Evolutionary conservation across 129 eudicot species (phyloP).

Genomic region (Saussurea involucrata): DNA sequence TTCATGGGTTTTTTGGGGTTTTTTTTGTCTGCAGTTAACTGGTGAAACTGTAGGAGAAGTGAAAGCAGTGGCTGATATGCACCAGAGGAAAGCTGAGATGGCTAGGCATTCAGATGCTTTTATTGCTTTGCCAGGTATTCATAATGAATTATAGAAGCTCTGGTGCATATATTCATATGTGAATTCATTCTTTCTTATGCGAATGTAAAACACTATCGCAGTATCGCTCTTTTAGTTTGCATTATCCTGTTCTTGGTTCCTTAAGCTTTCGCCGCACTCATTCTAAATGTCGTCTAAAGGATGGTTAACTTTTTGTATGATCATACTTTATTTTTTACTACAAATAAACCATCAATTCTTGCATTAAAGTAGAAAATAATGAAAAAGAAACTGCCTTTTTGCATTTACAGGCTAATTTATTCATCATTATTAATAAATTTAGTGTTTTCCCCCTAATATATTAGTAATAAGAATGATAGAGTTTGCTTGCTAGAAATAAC

Average conservation of each 20-base stretch:
- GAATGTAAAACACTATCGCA: neutral
- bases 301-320: neutral
- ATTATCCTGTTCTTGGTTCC: neutral
- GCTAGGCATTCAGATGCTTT: conserved; percentile 99
- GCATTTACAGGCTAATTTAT: neutral
- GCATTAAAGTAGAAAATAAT: too few relatives aligned
- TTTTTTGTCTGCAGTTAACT: conserved; percentile 66
- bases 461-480: neutral
- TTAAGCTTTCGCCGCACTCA: neutral
- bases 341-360: neutral
- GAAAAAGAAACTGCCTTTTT: neutral
- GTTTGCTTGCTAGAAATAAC: neutral
- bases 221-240: neutral
- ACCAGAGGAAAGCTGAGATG: conserved; percentile 99
- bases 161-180: neutral
- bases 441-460: neutral
- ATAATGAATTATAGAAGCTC: conserved; percentile 2
- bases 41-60: conserved; percentile 99
- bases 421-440: too few relatives aligned
- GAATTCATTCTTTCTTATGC: neutral
- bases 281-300: neutral
- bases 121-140: conserved; percentile 94
- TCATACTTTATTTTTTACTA: neutral
- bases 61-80: conserved; percentile 99
- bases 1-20: conserved; percentile 11